phyloP scores from a whole-genome alignment of 257 asterid species.

The Fraxinus pennsylvanica region DNA sequence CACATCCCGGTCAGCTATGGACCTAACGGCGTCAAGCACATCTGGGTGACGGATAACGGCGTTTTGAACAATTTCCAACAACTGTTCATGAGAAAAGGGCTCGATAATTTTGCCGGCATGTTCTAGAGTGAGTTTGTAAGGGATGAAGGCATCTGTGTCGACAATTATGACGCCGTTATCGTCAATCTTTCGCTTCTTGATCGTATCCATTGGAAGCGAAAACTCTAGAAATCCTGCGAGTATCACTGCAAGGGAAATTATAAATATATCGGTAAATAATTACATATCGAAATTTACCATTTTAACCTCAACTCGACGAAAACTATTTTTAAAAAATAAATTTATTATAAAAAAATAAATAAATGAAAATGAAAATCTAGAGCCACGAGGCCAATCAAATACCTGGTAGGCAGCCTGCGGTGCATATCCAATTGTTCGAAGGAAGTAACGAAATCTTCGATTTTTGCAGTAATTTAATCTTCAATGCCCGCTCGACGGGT shows the following conservation, averaged over 20 bases:
- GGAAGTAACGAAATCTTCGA: not conserved
- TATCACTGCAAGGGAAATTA: not conserved
- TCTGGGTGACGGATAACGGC: conserved; percentile 65
- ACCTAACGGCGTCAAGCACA: conserved; percentile 69
- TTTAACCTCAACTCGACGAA: too few species aligned
- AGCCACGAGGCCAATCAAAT: not conserved
- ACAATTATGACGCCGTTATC: conserved; percentile 52
- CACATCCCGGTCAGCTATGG: conserved; percentile 55
- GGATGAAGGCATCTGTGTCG: conserved; percentile 40
- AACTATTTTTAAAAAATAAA: too few species aligned
- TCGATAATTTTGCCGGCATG: conserved; percentile 67
- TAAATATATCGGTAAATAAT: too few species aligned
- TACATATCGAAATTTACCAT: too few species aligned
- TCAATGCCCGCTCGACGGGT: conserved; percentile 10
- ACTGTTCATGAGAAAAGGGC: conserved; percentile 66
- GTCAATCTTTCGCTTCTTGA: conserved; percentile 68
- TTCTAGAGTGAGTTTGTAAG: conserved; percentile 49
- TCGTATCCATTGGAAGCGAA: conserved; percentile 47
- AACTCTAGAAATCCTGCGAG: not conserved
- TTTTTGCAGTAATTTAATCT: not conserved
- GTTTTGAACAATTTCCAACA: conserved; percentile 58
- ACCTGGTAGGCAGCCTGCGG: not conserved
- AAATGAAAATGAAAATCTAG: not conserved
- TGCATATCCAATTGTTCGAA: not conserved
- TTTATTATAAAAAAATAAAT: too few species aligned